Evolutionary conservation across 163 green algal species (phyloP).

Genomic region (Botryococcus braunii): DNA sequence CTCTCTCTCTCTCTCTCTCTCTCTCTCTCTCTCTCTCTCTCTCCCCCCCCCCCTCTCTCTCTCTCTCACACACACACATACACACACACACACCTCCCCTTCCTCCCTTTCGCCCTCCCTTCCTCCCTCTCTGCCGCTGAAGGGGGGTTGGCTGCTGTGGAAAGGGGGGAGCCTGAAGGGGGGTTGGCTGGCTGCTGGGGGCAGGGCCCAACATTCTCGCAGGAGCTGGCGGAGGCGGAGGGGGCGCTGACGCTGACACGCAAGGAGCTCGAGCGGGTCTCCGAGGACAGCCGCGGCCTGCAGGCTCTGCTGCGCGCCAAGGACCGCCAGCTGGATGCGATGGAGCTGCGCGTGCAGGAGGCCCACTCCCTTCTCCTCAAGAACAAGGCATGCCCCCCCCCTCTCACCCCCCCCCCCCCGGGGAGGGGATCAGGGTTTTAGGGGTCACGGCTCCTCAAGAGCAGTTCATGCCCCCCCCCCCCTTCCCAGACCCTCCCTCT

Average conservation of each 20-base stretch:
- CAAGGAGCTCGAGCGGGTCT: slow-evolving; percentile 1
- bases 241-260: slow-evolving; percentile 8
- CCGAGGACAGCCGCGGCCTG: slow-evolving; percentile 14
- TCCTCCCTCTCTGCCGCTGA: too few relatives aligned
- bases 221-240: slow-evolving; percentile 17
- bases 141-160: not conserved
- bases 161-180: not conserved
- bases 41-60: not conserved
- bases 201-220: slow-evolving; percentile 19
- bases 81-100: too few relatives aligned
- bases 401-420: too few relatives aligned
- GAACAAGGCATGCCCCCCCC: slow-evolving; percentile 17
- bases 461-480: too few relatives aligned
- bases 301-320: slow-evolving; percentile 11
- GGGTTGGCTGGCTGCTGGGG: not conserved
- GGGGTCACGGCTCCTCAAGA: too few relatives aligned
- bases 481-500: too few relatives aligned
- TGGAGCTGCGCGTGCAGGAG: slow-evolving; percentile 9
- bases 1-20: too few relatives aligned
- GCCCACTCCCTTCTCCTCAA: slow-evolving; percentile 6
- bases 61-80: too few relatives aligned
- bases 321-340: slow-evolving; percentile 18
- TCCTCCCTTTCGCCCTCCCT: too few relatives aligned
- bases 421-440: too few relatives aligned
- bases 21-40: too few relatives aligned